Percentiles rank a stretch among this genome's conserved stretches.
Conservation (phyloP, 768 basidiomycete genomes). For the Gloeopeniophorella convolvens region DNA sequence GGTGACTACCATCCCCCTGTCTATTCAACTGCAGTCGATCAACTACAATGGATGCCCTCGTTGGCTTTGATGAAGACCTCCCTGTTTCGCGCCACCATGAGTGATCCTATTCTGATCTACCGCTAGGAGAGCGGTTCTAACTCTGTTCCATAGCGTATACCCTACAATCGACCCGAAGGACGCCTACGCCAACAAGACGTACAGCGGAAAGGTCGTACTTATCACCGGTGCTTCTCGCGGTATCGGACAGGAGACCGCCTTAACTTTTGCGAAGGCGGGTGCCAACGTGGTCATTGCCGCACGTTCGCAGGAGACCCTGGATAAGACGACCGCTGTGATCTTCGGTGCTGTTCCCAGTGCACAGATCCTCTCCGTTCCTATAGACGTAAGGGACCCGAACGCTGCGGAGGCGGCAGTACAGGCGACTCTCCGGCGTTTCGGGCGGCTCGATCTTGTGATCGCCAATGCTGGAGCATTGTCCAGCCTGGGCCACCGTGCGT, state of each 20-base stretch:
- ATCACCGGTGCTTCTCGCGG: constrained; percentile 21
- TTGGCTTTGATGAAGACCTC: too few species aligned
- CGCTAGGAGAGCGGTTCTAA: too few species aligned
- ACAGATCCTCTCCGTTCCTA: constrained; percentile 9
- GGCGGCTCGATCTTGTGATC: constrained; percentile 22
- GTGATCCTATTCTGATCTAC: too few species aligned
- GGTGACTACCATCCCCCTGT: too few species aligned
- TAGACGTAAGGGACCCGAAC: constrained; percentile 16
- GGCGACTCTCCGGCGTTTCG: constrained; percentile 21
- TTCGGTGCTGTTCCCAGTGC: not conserved
- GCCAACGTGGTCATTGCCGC: constrained; percentile 16
- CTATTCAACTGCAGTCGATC: too few species aligned
- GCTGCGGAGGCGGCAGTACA: constrained; percentile 11
- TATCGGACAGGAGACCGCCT: constrained; percentile 19
- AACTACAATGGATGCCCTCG: too few species aligned
- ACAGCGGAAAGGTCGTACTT: constrained; percentile 19
- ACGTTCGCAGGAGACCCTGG: constrained; percentile 11
- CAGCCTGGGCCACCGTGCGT: not conserved
- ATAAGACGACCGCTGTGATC: constrained; percentile 16
- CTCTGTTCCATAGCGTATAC: constrained; percentile 7
- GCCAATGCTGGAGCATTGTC: constrained; percentile 11
- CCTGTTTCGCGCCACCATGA: too few species aligned
- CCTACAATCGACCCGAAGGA: constrained; percentile 3
- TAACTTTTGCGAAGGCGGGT: constrained; percentile 18
- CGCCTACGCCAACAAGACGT: constrained; percentile 2